Conservation (phyloP, 805 yeast species). For the Groenewaldozyma salmanticensis region DNA sequence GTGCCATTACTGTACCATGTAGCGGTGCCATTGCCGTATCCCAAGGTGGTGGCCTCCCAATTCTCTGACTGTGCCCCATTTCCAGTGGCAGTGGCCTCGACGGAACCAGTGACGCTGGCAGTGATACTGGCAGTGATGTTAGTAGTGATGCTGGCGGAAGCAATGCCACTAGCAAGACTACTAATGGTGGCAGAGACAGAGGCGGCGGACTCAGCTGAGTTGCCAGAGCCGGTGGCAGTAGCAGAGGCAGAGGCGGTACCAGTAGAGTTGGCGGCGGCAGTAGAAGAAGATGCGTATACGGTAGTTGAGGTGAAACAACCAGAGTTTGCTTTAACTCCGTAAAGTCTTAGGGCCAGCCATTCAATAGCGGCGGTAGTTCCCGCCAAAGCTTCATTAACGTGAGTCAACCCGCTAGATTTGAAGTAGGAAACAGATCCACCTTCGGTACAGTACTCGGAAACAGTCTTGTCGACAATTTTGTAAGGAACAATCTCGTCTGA, state of each 20-base stretch:
- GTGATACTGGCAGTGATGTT: too few relatives aligned
- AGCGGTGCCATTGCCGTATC: too few relatives aligned
- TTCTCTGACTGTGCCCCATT: too few relatives aligned
- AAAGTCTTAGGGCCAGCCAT: slow-evolving; percentile 8
- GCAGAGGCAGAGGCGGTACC: slow-evolving; percentile 4
- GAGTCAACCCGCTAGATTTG: slow-evolving; percentile 10
- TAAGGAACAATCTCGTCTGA: slow-evolving; percentile 17
- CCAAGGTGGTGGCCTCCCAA: too few relatives aligned
- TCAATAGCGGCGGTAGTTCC: slow-evolving; percentile 10
- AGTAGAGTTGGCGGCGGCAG: slow-evolving; percentile 4
- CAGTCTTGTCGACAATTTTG: slow-evolving; percentile 12
- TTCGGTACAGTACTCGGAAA: slow-evolving; percentile 11
- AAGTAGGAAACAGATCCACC: slow-evolving; percentile 13
- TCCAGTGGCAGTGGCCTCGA: too few relatives aligned
- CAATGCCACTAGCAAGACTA: not conserved
- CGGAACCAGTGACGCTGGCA: too few relatives aligned
- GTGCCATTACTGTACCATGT: too few relatives aligned
- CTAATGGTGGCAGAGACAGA: not conserved
- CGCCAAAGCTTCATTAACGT: slow-evolving; percentile 7
- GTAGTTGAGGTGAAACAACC: slow-evolving; percentile 12
- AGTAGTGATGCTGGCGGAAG: too few relatives aligned
- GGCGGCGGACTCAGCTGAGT: not conserved
- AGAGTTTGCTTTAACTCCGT: slow-evolving; percentile 4
- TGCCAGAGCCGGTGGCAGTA: not conserved
- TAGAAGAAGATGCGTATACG: not conserved